Conservation (phyloP, 768 basidiomycete genomes). For the Lactifluus echinatus region DNA sequence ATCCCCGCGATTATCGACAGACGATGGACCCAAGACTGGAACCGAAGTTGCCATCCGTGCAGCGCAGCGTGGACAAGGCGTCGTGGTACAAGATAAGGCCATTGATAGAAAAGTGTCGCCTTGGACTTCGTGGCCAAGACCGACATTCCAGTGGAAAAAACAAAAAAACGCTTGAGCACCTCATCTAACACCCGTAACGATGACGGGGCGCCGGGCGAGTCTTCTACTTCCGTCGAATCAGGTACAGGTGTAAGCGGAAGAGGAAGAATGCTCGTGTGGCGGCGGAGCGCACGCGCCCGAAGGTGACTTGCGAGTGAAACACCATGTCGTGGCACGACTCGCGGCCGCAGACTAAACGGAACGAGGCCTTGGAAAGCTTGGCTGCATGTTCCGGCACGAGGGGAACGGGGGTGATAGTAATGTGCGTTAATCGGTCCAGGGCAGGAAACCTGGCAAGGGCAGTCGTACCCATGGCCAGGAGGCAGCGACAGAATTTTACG, state of each 20-base stretch:
- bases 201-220: neutral
- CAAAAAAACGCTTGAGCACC: neutral
- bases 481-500: no score
- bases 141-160: neutral
- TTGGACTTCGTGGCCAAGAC: neutral
- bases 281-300: neutral
- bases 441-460: neutral
- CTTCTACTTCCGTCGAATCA: neutral
- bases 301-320: neutral
- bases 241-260: neutral
- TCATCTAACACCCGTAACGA: neutral
- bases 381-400: neutral
- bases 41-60: neutral
- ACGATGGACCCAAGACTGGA: neutral
- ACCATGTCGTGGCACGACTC: neutral
- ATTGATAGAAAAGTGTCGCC: neutral
- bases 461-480: no score
- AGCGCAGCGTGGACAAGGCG: no score
- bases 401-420: neutral
- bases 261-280: neutral
- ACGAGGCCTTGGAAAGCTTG: neutral
- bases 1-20: neutral
- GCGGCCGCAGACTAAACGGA: neutral
- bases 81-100: neutral
- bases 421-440: neutral